Evolutionary conservation across 169 alveolate genomes (phyloP).

Genomic region (Blepharisma undulans): DNA sequence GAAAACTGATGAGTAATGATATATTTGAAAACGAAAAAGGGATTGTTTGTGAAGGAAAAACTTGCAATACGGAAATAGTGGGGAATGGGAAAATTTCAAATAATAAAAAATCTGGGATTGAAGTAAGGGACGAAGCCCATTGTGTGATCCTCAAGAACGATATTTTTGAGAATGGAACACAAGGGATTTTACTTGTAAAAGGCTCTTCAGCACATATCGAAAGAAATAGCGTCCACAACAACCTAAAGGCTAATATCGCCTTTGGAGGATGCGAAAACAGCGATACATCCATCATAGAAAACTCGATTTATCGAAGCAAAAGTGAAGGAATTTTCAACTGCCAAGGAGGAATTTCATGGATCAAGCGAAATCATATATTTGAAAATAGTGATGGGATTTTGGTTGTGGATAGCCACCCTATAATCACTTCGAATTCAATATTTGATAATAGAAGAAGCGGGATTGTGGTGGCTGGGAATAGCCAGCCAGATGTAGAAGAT

Average conservation of each 20-base stretch:
- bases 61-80: slow-evolving; percentile 57
- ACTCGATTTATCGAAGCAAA: slow-evolving; percentile 67
- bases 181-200: slow-evolving; percentile 76
- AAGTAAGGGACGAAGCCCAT: slow-evolving; percentile 67
- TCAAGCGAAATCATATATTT: slow-evolving; percentile 68
- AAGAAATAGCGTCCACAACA: slow-evolving; percentile 68
- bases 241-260: slow-evolving; percentile 81
- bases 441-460: slow-evolving; percentile 30
- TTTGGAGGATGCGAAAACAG: slow-evolving; percentile 78
- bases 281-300: slow-evolving; percentile 67
- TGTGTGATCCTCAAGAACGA: slow-evolving; percentile 60
- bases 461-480: slow-evolving; percentile 9
- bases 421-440: slow-evolving; percentile 9
- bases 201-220: slow-evolving; percentile 81
- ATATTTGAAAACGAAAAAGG: slow-evolving; percentile 62
- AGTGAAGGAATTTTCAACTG: slow-evolving; percentile 78
- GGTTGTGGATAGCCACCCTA: slow-evolving; percentile 8
- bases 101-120: slow-evolving; percentile 73
- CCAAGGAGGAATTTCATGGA: slow-evolving; percentile 70
- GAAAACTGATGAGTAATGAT: slow-evolving; percentile 43
- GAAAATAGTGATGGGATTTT: slow-evolving; percentile 83
- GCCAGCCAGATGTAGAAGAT: slow-evolving; percentile 13
- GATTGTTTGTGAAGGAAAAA: slow-evolving; percentile 57
- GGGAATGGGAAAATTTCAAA: slow-evolving; percentile 59
- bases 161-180: slow-evolving; percentile 65